Base-by-base conservation (phyloP, 176 grass and related monocot genomes). In the Lolium rigidum region DNA sequence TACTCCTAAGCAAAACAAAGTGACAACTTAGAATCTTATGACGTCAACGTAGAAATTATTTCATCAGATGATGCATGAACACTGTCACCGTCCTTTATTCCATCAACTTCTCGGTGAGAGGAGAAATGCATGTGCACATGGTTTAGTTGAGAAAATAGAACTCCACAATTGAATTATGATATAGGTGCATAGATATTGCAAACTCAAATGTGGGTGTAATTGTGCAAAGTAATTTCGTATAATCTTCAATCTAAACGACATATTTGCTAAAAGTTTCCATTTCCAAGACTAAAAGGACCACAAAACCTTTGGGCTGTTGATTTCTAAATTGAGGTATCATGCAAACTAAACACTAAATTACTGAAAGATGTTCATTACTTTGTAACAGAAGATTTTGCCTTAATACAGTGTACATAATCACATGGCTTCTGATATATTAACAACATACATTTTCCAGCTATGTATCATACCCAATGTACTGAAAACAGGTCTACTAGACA, bases 1-100 rank as follows among this genome's bases (percentile, higher is more conserved):
- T 98, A 94, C 88, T 98, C 96, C 96, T 98, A 84, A 78, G 86
- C 70, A 75, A 28, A 77, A 75, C 0, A 54, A 10, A 64, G 41
- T 7, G 60, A 31, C 51, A 54, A 28, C 78, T 67, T 24, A 82
- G 28, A 85, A 87, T 28, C 2, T 87, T 51, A 67, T n/a, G 12
- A 69, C 12, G 14, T 6, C 13, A 25, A 35, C 11, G 6, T 28
- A 64, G 25, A 79, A 86, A 77, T 73, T 51, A 49, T 82, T 31
- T 82, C n/a, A 83, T 17, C 55, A 67, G 46, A 81, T 60, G 16
- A 62, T 35, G 55, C 70, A 65, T 16, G 1, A n/a, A 37, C 71
- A 76, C 14, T 15, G n/a, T 14, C 24, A 76, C 2, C 47, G 1
- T 18, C 43, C 46, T 24, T 84, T 67, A 20, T 41, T 52, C 28